Percentiles rank a stretch among this genome's conserved stretches.
phyloP scores from a whole-genome alignment of 2,329 filamentous ascomycete genomes.

The Penicillium nordicum region DNA sequence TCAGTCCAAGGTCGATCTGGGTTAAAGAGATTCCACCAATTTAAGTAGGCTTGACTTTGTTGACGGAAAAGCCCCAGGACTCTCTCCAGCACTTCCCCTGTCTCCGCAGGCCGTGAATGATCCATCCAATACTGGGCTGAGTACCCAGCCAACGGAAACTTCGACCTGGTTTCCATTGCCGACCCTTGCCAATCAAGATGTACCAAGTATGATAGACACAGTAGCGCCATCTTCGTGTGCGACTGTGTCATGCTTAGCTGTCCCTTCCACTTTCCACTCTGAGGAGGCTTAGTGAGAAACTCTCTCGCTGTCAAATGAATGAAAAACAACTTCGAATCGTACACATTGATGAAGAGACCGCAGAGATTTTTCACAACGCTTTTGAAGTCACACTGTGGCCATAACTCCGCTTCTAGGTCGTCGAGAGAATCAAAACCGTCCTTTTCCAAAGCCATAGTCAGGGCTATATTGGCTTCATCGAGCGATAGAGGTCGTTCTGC shows the following conservation, averaged over 20 bases:
- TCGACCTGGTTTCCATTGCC: accelerated
- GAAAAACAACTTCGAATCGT: background rate
- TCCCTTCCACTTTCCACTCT: background rate
- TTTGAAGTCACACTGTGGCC: background rate
- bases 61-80: background rate
- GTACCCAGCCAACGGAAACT: background rate
- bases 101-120: background rate
- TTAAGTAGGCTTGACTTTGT: background rate
- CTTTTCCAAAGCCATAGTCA: background rate
- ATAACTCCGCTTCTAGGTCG: background rate
- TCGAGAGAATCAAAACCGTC: background rate
- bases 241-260: background rate
- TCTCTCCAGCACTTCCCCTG: background rate
- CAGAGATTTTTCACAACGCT: background rate
- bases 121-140: background rate
- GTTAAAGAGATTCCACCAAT: background rate
- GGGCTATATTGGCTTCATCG: background rate
- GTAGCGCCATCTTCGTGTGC: background rate
- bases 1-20: accelerated
- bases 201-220: background rate
- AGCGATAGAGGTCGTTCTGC: background rate
- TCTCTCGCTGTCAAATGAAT: background rate
- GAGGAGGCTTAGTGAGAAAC: background rate
- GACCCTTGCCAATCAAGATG: background rate
- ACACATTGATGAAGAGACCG: background rate